Conservation (phyloP, 129 eudicot genomes). For the Pulicaria dysenterica region DNA sequence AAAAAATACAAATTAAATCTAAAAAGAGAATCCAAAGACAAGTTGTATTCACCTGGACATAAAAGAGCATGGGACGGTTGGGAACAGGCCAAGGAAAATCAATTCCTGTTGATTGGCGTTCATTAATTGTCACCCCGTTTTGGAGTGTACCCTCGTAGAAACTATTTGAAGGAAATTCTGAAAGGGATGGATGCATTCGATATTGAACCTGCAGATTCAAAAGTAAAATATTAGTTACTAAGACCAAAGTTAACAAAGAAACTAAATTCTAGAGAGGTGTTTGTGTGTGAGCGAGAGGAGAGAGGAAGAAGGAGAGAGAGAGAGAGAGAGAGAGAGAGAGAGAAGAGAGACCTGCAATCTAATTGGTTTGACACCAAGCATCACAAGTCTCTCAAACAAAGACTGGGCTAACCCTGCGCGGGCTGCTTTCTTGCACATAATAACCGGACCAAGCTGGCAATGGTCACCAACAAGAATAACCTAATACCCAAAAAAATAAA, state of each 20-base stretch:
- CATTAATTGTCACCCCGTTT: constrained; percentile 91
- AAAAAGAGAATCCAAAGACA: neutral
- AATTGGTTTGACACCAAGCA: constrained; percentile 80
- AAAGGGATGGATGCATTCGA: constrained; percentile 92
- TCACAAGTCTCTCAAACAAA: constrained; percentile 78
- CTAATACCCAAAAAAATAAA: constrained; percentile 27
- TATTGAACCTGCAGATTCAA: constrained; percentile 69
- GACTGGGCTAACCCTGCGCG: constrained; percentile 89
- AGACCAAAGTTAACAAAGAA: neutral
- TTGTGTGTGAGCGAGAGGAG: too few species aligned
- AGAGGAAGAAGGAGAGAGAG: neutral
- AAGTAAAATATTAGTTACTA: neutral
- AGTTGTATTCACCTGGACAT: constrained; percentile 69
- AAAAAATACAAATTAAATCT: neutral
- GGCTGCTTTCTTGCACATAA: constrained; percentile 94
- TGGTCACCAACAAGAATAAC: constrained; percentile 86
- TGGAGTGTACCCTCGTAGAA: constrained; percentile 95
- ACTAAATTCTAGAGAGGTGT: too few species aligned
- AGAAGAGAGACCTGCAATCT: constrained; percentile 59
- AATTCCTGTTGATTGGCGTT: constrained; percentile 87
- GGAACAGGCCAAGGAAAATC: constrained; percentile 99
- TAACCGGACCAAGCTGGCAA: constrained; percentile 92
- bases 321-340: too few species aligned
- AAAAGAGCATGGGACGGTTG: constrained; percentile 91
- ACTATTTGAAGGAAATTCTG: constrained; percentile 91